Evolutionary conservation across 139 green algal species (phyloP).

Genomic region (Chlorella sp.): DNA sequence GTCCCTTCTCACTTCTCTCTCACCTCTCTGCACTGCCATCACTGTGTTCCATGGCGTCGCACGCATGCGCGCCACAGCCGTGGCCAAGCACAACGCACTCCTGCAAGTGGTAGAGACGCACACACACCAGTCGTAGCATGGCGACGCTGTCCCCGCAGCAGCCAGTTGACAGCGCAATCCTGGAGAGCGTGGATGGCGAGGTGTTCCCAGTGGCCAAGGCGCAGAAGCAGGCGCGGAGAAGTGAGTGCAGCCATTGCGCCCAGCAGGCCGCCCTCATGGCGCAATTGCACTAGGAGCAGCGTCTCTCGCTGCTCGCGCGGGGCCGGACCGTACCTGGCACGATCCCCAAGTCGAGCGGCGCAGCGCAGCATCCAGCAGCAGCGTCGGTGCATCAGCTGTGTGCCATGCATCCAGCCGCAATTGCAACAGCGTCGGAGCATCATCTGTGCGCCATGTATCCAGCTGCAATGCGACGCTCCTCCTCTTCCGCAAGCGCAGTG

Average conservation of each 20-base stretch:
- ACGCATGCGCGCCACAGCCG: too few species aligned
- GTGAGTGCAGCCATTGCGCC: background rate
- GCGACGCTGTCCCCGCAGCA: too few species aligned
- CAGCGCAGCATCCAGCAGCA: background rate
- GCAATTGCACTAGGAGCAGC: background rate
- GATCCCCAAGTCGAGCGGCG: background rate
- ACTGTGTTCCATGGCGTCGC: too few species aligned
- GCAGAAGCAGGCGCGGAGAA: background rate
- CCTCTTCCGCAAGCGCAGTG: constrained; percentile 17
- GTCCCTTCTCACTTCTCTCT: too few species aligned
- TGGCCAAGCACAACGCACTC: too few species aligned
- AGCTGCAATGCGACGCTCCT: background rate
- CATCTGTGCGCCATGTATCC: too few species aligned
- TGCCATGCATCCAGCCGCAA: background rate
- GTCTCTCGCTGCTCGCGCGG: background rate
- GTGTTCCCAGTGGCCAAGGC: background rate
- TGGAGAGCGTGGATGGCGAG: background rate
- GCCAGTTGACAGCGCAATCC: background rate
- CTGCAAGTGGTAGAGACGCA: too few species aligned
- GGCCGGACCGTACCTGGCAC: background rate
- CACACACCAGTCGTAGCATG: too few species aligned
- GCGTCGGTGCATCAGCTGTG: too few species aligned
- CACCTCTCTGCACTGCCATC: too few species aligned
- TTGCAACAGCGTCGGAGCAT: background rate
- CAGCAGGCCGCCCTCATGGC: background rate